Evolutionary conservation across 2,329 filamentous ascomycete species (phyloP), one percentile per base, ranked within the genome.

Genomic region (Aspergillus ochraceoroseus): DNA sequence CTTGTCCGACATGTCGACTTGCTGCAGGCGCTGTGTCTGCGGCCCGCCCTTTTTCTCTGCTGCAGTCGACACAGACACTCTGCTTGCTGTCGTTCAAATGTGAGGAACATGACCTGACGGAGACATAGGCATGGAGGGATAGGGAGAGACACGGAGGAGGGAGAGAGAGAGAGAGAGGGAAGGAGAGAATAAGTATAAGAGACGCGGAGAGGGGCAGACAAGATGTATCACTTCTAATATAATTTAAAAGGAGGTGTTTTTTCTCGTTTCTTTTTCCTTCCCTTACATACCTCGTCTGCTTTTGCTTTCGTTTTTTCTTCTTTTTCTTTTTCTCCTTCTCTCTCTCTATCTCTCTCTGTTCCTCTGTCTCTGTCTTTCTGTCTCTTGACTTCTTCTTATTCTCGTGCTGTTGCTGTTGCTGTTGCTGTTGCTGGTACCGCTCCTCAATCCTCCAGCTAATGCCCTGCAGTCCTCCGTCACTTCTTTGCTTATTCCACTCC

Each of bases 1-100:
- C 52, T 58, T 55, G 59, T 60, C 56, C 58, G 57, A 62, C 58
- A 59, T 53, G 47, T 53, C 53, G 49, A 53, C 44, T 44, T 47
- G 52, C 53, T 52, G 47, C 52, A 54, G 38, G 45, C 44, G 42
- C 44, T 41, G 47, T 45, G 36, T 43, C 46, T 47, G 46, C 49
- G 44, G 40, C 43, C 43, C 48, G 47, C 44, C 32, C 37, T 49
- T 32, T 34, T 39, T 27, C 17, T 37, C 33, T 31, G 11, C 42
- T 49, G 41, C 42, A 49, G 43, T 43, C 41, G 38, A 50, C 42
- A 47, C 40, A 41, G 42, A 39, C 11, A 29, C 32, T 17, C 29
- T 17, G 30, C 38, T 29, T 17, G 33, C n/a, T 40, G 17, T 25
- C 17, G 23, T 40, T 28, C 20, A 39, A 11, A 17, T 30, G n/a